Percentiles rank a stretch among this genome's conserved stretches.
Conservation (phyloP, 495 filamentous ascomycete genomes). For the Clavariopsis aquatica region DNA sequence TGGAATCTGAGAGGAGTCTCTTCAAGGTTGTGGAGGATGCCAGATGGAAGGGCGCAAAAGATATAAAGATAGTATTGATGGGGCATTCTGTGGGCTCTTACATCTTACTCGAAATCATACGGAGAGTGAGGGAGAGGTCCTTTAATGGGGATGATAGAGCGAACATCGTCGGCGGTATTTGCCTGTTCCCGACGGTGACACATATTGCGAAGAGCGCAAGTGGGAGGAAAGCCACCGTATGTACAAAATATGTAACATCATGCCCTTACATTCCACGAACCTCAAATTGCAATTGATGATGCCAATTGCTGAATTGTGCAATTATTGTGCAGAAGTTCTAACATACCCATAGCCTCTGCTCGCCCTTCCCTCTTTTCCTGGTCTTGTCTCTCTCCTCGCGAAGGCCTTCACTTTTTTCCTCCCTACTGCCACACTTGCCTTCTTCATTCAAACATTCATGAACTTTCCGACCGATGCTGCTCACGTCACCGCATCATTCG, state of each 20-base stretch:
- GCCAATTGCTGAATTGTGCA: too few species aligned
- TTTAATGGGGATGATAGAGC: conserved; percentile 4
- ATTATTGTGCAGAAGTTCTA: too few species aligned
- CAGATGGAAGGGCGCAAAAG: conserved; percentile 7
- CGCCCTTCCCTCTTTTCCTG: neutral
- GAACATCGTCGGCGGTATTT: conserved; percentile 39
- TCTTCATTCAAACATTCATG: conserved; percentile 14
- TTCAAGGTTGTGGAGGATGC: conserved; percentile 10
- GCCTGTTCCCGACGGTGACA: conserved; percentile 43
- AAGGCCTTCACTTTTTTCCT: conserved; percentile 23
- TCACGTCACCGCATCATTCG: conserved; percentile 20
- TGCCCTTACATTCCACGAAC: neutral
- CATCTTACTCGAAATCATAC: conserved; percentile 40
- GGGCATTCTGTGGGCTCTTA: conserved; percentile 46
- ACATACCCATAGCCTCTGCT: conserved; percentile 9
- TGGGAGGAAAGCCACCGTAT: conserved; percentile 37
- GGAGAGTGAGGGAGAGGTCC: conserved; percentile 13
- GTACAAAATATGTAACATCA: neutral
- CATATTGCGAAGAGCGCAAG: conserved; percentile 40
- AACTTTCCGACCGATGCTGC: conserved; percentile 23
- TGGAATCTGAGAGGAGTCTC: conserved; percentile 47
- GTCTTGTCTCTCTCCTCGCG: conserved; percentile 14
- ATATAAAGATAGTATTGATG: conserved; percentile 65
- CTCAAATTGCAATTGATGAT: neutral
- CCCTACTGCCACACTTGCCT: conserved; percentile 5